Evolutionary conservation across 2,329 filamentous ascomycete species (phyloP).

Genomic region (Clarireedia sp.): DNA sequence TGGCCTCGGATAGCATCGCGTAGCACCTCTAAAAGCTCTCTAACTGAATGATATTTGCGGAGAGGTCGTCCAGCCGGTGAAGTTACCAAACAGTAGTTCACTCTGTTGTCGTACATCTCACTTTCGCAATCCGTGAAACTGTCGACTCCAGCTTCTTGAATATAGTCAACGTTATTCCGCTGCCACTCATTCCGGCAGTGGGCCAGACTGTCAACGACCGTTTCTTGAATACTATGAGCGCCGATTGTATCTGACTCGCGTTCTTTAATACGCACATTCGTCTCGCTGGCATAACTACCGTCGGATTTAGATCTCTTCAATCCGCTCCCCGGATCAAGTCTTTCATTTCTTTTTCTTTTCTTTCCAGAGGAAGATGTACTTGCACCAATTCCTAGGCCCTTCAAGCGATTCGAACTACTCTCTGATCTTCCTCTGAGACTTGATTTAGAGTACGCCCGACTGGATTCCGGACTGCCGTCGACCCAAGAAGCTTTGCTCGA

Average conservation of each 20-base stretch:
- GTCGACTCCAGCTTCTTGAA: conserved; percentile 20
- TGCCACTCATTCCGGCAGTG: too few species aligned
- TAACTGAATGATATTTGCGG: conserved; percentile 22
- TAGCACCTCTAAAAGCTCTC: conserved; percentile 31
- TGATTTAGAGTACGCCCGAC: conserved; percentile 15
- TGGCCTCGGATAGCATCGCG: conserved; percentile 26
- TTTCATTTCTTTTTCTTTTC: conserved; percentile 19
- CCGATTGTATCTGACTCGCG: conserved; percentile 14
- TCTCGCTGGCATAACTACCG: conserved; percentile 9
- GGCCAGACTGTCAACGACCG: too few species aligned
- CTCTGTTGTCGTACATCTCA: conserved; percentile 25
- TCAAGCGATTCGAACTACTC: conserved; percentile 10
- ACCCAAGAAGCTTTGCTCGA: conserved; percentile 20
- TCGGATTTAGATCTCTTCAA: conserved; percentile 19
- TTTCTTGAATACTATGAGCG: conserved; percentile 11
- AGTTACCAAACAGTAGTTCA: conserved; percentile 28
- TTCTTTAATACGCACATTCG: conserved; percentile 15
- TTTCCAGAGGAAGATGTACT: conserved; percentile 12
- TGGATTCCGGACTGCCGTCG: conserved; percentile 15
- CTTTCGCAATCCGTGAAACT: conserved; percentile 14
- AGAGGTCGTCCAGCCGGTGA: conserved; percentile 27
- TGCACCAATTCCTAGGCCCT: conserved; percentile 11
- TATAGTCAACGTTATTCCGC: too few species aligned
- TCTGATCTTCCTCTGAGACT: conserved; percentile 11
- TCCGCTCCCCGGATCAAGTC: conserved; percentile 10